phyloP scores from a whole-genome alignment of 2,329 filamentous ascomycete species.

The Aspergillus pseudotamarii region DNA sequence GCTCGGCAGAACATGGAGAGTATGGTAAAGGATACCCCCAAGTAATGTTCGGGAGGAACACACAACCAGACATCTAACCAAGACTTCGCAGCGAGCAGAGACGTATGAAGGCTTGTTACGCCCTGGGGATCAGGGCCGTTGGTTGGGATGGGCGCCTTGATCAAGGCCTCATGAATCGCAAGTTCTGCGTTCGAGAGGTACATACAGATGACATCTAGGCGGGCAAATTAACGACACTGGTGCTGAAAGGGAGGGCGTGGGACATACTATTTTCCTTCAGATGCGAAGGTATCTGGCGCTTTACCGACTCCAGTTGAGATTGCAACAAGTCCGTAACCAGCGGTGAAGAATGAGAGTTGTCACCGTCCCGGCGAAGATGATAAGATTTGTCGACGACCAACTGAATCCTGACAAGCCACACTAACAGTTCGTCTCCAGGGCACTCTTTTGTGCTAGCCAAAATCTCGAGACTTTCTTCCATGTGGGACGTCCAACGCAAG shows the following conservation, averaged over 20 bases:
- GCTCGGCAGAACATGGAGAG: neutral
- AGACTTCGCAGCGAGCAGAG: neutral
- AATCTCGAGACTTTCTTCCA: slow-evolving; percentile 58
- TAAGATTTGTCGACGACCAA: slow-evolving; percentile 11
- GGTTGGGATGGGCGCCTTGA: neutral
- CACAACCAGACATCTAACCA: neutral
- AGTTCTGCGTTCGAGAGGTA: slow-evolving; percentile 9
- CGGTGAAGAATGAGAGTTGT: neutral
- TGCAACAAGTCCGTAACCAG: slow-evolving; percentile 9
- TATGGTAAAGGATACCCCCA: neutral
- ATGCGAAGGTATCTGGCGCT: neutral
- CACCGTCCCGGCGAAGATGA: neutral
- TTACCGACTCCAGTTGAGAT: neutral
- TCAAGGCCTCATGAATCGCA: slow-evolving; percentile 6
- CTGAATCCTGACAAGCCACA: slow-evolving; percentile 26
- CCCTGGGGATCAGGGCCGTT: slow-evolving; percentile 2
- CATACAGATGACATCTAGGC: slow-evolving; percentile 8
- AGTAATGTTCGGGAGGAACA: neutral
- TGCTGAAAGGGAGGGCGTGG: neutral
- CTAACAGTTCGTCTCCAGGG: slow-evolving; percentile 54
- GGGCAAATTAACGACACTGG: neutral
- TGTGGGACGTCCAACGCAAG: slow-evolving; percentile 60
- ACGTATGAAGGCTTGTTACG: neutral
- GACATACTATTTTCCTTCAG: slow-evolving; percentile 6
- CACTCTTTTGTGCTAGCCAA: slow-evolving; percentile 52